Conservation (phyloP, 1,284 basidiomycete species). For the Sparassis latifolia region DNA sequence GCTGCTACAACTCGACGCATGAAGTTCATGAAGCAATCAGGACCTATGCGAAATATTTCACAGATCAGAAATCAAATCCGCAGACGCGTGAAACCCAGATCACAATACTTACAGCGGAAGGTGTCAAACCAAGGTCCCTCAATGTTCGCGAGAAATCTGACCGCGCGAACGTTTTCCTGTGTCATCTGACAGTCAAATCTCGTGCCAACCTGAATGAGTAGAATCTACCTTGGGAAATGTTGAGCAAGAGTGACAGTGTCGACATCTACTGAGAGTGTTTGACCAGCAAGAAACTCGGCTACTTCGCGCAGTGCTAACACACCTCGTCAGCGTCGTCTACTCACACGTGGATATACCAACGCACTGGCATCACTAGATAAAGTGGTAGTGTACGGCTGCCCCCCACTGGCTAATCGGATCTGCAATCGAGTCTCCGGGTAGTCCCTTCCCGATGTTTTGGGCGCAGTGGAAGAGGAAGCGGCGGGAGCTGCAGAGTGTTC, state of each 20-base stretch:
- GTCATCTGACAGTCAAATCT: conserved; percentile 3
- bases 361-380: conserved; percentile 73
- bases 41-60: too few relatives aligned
- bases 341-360: conserved; percentile 25
- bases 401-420: conserved; percentile 76
- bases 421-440: conserved; percentile 82
- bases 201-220: neutral
- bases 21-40: too few relatives aligned
- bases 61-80: too few relatives aligned
- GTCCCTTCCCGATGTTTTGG: conserved; percentile 58
- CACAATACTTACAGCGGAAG: conserved; percentile 54
- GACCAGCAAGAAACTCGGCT: conserved; percentile 79
- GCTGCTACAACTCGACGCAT: too few relatives aligned
- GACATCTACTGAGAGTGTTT: conserved; percentile 62
- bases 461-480: conserved; percentile 29
- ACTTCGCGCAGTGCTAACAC: conserved; percentile 69
- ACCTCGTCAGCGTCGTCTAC: conserved; percentile 3
- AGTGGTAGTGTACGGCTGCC: conserved; percentile 75
- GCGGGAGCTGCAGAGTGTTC: conserved; percentile 26
- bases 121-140: conserved; percentile 68
- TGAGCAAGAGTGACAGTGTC: conserved; percentile 72
- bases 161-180: conserved; percentile 61
- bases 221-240: conserved; percentile 75
- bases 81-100: too few relatives aligned
- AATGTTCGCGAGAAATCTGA: conserved; percentile 64